Base-by-base conservation (phyloP, 2,329 filamentous ascomycete species). In the Neonectria sp. region DNA sequence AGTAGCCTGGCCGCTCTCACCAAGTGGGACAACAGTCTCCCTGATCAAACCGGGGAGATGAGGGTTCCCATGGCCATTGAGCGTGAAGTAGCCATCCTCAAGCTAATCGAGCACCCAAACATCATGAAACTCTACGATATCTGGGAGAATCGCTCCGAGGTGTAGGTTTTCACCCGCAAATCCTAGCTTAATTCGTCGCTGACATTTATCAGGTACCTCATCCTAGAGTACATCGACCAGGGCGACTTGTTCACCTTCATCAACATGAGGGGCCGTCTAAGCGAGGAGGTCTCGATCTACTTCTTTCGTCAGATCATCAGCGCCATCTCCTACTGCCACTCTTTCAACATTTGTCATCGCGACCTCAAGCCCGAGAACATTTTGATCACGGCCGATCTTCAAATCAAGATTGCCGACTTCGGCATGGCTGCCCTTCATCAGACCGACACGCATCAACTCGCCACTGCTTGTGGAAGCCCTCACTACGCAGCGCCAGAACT, bases 301-400 rank as follows among this genome's bases (percentile, higher is more conserved):
- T 92, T 97, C 73, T 98, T 98, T 77, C 91, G 95, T 43, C 96
- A 99, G 81, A 95, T 99, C 72, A 92, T 99, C 77, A 94, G 93
- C 61, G 96, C 94, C 1, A 87, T 99, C 57, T 91, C 95, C 3
- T 98, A 98, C 82, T 97, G 95, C 73, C 96, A 99, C 81, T 91
- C 93, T 3, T 94, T 97, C 82, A 95, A 95, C 73, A 97, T 99
- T 70, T 97, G 95, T 78, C 96, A 99, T 78, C 93, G 96, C 27
- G 96, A 99, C 75, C 86, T 99, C 60, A 99, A 99, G 81, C 96
- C 95, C 0, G 96, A 99, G 82, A 99, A 99, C 75, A 98, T 99
- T 52, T 86, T 99, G 21, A 86, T 99, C 57, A 95, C 95, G 64
- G 85, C 85, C 3, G 85, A 91, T 53, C 88, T 92, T 60, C 90